A percentile compares a stretch with the other conserved stretches of the same genome.
Conservation (phyloP, 352 stramenopile genomes). For the Globisporangium camurandrum region DNA sequence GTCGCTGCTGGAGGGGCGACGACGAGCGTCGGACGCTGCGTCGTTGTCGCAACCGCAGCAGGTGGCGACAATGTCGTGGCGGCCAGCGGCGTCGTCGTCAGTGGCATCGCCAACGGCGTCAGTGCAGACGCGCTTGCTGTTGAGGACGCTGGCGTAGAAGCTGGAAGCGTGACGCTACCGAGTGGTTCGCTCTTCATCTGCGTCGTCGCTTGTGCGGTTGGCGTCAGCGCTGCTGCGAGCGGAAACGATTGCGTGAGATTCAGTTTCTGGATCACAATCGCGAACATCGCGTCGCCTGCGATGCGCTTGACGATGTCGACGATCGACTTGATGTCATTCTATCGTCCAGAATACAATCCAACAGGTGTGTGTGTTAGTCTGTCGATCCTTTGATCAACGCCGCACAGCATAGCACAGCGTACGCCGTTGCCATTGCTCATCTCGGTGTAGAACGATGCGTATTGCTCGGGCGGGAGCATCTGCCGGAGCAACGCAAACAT, state of each 20-base stretch:
- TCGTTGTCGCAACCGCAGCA: background rate
- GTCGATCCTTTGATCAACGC: background rate
- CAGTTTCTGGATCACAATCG: conserved; percentile 78
- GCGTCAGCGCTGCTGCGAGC: background rate
- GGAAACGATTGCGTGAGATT: conserved; percentile 63
- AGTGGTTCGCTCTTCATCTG: conserved; percentile 17
- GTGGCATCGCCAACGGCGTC: background rate
- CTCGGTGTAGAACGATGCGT: conserved; percentile 71
- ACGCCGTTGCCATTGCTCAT: conserved; percentile 75
- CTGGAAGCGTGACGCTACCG: conserved; percentile 2
- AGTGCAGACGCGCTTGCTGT: background rate
- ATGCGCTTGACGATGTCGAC: conserved; percentile 86
- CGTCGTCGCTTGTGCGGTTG: background rate
- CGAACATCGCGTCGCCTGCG: conserved; percentile 72
- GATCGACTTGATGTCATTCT: conserved; percentile 86
- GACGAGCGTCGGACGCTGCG: conserved; percentile 17
- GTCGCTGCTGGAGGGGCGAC: too few species aligned
- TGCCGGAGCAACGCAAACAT: conserved; percentile 82
- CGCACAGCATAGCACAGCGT: conserved; percentile 7
- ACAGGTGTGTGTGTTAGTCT: background rate
- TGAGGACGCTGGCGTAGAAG: background rate
- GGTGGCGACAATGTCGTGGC: background rate
- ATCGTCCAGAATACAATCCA: background rate
- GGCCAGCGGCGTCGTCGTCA: background rate
- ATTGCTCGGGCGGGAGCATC: conserved; percentile 79